A percentile compares a stretch with the other conserved stretches of the same genome.
phyloP scores from a whole-genome alignment of 257 asterid genomes.

The Petrea volubilis region DNA sequence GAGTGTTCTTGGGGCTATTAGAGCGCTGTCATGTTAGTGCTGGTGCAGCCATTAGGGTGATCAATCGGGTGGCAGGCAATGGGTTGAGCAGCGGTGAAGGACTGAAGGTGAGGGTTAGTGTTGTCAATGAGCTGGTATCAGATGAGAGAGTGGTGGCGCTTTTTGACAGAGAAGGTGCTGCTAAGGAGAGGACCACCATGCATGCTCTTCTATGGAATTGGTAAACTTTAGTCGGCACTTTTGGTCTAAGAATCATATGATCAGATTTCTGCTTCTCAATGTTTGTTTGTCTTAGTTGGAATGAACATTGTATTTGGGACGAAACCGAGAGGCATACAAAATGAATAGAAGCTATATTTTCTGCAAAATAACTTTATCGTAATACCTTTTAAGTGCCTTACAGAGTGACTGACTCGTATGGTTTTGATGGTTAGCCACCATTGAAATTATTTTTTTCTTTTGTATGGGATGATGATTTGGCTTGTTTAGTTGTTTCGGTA shows the following conservation, averaged over 20 bases:
- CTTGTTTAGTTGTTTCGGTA: constrained; percentile 13
- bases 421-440: background rate
- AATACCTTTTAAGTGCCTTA: background rate
- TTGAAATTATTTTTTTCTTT: background rate
- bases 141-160: constrained; percentile 88
- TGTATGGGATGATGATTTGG: constrained; percentile 4
- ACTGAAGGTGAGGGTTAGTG: constrained; percentile 64
- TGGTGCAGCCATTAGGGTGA: constrained; percentile 75
- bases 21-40: constrained; percentile 89
- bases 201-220: constrained; percentile 99
- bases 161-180: constrained; percentile 66
- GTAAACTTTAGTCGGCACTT: constrained; percentile 42
- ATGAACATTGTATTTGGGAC: background rate
- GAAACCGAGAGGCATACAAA: background rate
- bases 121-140: constrained; percentile 77
- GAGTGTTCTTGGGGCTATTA: constrained; percentile 78
- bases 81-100: constrained; percentile 65
- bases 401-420: constrained; percentile 4
- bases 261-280: background rate
- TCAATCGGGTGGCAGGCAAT: constrained; percentile 71
- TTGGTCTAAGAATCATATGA: constrained; percentile 5
- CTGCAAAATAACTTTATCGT: background rate
- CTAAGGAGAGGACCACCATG: constrained; percentile 86
- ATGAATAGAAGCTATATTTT: background rate
- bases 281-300: background rate